A percentile compares a stretch with the other conserved stretches of the same genome.
Evolutionary conservation across 768 basidiomycete species (phyloP).

Genomic region (Asterophora lycoperdoides): DNA sequence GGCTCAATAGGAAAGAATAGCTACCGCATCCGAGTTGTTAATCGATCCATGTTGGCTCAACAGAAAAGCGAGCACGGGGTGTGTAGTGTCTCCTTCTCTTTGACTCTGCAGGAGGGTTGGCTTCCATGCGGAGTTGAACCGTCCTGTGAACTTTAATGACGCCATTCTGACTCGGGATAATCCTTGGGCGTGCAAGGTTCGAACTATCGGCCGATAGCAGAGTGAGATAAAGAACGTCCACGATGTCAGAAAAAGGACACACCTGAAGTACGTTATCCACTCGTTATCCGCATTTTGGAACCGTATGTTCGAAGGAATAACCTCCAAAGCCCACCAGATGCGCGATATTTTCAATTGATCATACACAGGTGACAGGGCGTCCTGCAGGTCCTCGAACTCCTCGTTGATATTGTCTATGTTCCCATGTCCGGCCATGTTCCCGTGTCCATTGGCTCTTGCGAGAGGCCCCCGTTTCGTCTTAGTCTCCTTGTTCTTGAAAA

Average conservation of each 20-base stretch:
- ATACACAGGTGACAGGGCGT: conserved; percentile 43
- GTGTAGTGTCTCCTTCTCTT: conserved; percentile 19
- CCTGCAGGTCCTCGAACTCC: conserved; percentile 50
- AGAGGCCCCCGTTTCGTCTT: conserved; percentile 12
- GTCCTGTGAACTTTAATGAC: conserved; percentile 42
- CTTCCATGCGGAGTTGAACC: conserved; percentile 52
- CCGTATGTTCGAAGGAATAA: conserved; percentile 32
- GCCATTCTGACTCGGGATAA: conserved; percentile 37
- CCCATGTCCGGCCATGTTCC: background rate
- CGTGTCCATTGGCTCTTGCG: background rate
- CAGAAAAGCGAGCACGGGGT: conserved; percentile 24
- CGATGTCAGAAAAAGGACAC: background rate
- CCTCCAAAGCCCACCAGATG: conserved; percentile 60
- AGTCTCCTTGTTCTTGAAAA: conserved; percentile 2
- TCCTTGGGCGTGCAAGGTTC: conserved; percentile 35
- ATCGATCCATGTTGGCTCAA: conserved; percentile 35
- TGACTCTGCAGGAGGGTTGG: conserved; percentile 26
- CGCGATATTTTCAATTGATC: conserved; percentile 43
- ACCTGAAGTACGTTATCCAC: conserved; percentile 24
- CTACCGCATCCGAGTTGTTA: conserved; percentile 5
- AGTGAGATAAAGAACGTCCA: background rate
- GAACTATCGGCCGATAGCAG: conserved; percentile 4
- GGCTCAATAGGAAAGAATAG: too few relatives aligned
- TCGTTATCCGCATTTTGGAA: conserved; percentile 29
- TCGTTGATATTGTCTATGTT: conserved; percentile 22